Evolutionary conservation across 345 rosid genomes (phyloP).

Genomic region (Moricandia arvensis): DNA sequence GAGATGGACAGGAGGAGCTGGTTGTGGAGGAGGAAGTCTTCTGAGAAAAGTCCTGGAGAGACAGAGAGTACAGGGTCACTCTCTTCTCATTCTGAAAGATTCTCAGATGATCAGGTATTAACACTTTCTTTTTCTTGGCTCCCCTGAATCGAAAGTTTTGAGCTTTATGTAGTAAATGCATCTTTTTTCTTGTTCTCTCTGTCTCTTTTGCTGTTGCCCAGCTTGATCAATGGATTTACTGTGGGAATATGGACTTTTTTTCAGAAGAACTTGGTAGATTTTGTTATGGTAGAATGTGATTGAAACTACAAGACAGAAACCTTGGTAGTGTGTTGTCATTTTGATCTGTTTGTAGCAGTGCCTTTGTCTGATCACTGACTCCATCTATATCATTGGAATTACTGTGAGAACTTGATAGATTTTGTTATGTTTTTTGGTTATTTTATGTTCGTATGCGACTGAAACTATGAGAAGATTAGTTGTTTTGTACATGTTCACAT

Average conservation of each 20-base stretch:
- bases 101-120: slow-evolving; percentile 78
- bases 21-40: slow-evolving; percentile 74
- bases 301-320: not conserved
- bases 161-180: not conserved
- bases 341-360: not conserved
- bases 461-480: not conserved
- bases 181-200: not conserved
- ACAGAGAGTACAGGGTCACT: slow-evolving; percentile 66
- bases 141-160: not conserved
- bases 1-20: slow-evolving; percentile 66
- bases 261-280: not conserved
- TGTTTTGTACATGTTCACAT: not conserved
- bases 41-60: slow-evolving; percentile 66
- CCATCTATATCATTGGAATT: not conserved
- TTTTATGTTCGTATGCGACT: not conserved
- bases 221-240: not conserved
- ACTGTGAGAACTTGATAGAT: not conserved
- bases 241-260: not conserved
- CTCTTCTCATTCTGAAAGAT: slow-evolving; percentile 66
- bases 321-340: not conserved
- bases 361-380: not conserved
- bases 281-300: not conserved
- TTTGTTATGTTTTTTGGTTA: not conserved
- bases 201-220: not conserved
- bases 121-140: not conserved